Conservation (phyloP, 768 basidiomycete genomes). For the Russula lepida region DNA sequence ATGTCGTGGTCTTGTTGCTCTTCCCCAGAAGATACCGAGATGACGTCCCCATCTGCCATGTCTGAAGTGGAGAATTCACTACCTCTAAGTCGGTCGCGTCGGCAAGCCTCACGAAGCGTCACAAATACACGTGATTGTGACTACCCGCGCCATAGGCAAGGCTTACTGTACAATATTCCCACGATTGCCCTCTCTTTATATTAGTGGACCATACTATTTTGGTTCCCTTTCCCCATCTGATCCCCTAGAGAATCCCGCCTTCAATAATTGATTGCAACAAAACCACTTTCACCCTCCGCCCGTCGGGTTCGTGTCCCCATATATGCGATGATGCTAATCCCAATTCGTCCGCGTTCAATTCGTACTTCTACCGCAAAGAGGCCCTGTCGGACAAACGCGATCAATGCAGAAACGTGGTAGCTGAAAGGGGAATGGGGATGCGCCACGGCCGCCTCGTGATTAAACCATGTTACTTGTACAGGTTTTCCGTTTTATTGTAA, state of each 20-base stretch:
- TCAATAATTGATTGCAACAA: neutral
- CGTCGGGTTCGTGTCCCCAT: neutral
- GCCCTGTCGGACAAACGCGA: neutral
- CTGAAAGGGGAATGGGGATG: neutral
- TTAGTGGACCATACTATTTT: too few relatives aligned
- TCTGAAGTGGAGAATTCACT: neutral
- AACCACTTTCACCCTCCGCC: neutral
- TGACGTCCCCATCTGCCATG: slow-evolving; percentile 26
- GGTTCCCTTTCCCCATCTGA: slow-evolving; percentile 1
- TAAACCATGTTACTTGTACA: neutral
- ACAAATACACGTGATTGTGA: slow-evolving; percentile 11
- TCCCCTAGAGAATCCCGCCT: neutral
- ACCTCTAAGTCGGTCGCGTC: neutral
- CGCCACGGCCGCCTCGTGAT: neutral
- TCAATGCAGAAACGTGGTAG: neutral
- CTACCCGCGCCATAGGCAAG: neutral
- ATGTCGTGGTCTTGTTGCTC: slow-evolving; percentile 26
- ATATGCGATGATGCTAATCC: neutral
- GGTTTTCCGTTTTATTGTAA: neutral
- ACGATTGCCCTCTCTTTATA: neutral
- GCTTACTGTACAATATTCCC: neutral
- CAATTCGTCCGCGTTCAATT: neutral
- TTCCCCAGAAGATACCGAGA: slow-evolving; percentile 26
- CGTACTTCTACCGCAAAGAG: neutral
- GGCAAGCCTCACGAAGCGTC: neutral